Evolutionary conservation across 2,329 filamentous ascomycete species (phyloP).

Genomic region (Colletotrichum tropicicola): DNA sequence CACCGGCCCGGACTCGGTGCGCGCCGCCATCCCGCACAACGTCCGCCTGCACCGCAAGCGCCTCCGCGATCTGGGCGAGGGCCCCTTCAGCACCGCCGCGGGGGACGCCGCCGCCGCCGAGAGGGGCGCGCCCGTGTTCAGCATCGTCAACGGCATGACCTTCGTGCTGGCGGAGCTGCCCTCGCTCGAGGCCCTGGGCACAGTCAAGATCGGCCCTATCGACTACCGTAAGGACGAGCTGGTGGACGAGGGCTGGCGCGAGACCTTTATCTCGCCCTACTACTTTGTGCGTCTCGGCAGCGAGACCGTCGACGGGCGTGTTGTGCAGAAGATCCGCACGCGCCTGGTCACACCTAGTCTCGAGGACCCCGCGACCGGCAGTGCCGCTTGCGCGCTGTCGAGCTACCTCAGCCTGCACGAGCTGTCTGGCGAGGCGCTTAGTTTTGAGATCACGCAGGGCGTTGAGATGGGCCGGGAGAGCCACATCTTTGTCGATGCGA

Average conservation of each 20-base stretch:
- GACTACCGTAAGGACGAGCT: conserved; percentile 45
- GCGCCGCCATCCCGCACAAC: conserved; percentile 73
- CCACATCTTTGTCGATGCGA: conserved; percentile 17
- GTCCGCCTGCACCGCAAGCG: not conserved
- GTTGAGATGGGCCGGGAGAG: conserved; percentile 30
- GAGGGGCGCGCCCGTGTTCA: conserved; percentile 58
- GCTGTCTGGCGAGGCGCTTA: conserved; percentile 34
- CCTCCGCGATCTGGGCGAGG: conserved; percentile 8
- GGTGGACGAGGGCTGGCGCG: conserved; percentile 64
- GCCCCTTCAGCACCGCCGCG: not conserved
- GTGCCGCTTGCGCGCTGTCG: conserved; percentile 66
- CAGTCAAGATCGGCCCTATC: conserved; percentile 43
- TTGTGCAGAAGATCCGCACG: conserved; percentile 53
- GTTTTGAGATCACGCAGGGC: conserved; percentile 30
- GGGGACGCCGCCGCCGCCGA: conserved; percentile 34
- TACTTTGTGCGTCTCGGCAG: conserved; percentile 59
- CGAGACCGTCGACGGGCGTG: not conserved
- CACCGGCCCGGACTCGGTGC: conserved; percentile 55
- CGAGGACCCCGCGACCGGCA: conserved; percentile 72
- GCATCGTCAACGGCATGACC: conserved; percentile 78
- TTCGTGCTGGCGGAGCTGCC: conserved; percentile 74
- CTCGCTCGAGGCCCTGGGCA: conserved; percentile 64
- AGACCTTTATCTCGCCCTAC: conserved; percentile 63
- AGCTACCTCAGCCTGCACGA: conserved; percentile 61
- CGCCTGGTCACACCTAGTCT: conserved; percentile 65